These are phyloP conservation scores for Ulvella scutata DNA, from an alignment of 139 green algal genomes.

Conservation along the genomic window DNA sequence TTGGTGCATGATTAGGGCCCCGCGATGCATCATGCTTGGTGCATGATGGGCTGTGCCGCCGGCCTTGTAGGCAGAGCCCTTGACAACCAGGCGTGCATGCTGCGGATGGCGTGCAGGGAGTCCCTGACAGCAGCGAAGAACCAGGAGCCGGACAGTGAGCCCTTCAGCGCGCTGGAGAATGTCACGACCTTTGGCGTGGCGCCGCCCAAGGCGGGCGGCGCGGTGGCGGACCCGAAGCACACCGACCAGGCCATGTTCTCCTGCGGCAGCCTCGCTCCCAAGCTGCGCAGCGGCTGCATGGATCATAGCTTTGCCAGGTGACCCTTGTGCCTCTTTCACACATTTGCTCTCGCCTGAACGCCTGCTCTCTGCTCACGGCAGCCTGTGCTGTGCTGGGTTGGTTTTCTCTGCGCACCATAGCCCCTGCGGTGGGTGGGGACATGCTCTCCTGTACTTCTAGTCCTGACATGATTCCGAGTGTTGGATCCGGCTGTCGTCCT, in stretches of 20 bases:
- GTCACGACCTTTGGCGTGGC: conserved; percentile 50
- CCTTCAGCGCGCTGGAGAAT: conserved; percentile 40
- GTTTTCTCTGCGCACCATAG: background rate
- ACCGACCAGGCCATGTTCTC: conserved; percentile 60
- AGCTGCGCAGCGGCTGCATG: conserved; percentile 61
- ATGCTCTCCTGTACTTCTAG: too few relatives aligned
- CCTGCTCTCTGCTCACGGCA: background rate
- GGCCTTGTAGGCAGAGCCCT: too few relatives aligned
- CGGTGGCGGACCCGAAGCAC: conserved; percentile 15
- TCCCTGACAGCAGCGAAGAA: conserved; percentile 41
- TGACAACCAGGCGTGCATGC: background rate
- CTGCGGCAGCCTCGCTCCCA: conserved; percentile 47
- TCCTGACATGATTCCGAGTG: too few relatives aligned
- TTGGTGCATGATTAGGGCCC: too few relatives aligned
- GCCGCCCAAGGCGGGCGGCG: background rate
- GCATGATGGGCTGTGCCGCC: too few relatives aligned
- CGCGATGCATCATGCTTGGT: too few relatives aligned
- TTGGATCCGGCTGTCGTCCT: too few relatives aligned
- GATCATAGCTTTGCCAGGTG: conserved; percentile 63
- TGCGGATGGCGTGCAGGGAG: conserved; percentile 2
- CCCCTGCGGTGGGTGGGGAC: background rate
- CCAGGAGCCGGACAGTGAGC: conserved; percentile 35
- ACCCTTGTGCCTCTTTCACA: background rate
- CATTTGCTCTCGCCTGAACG: background rate
- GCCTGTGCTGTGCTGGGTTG: background rate